Base-by-base conservation (phyloP, 2,329 filamentous ascomycete species). In the Eutypa lata region DNA sequence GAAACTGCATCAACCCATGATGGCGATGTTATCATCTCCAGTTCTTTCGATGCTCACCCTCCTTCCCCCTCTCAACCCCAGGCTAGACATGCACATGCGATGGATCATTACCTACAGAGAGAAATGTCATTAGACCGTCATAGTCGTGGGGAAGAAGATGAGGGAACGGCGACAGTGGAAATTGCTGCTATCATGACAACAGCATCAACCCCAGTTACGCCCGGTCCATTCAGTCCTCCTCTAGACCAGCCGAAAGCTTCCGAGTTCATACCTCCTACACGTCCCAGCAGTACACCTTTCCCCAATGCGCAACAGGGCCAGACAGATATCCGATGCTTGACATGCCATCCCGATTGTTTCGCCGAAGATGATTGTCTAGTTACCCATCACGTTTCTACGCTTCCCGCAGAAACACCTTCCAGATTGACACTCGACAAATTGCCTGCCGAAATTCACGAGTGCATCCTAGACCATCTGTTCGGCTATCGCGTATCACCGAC, bases 381-480 rank as follows among this genome's bases (percentile, higher is more conserved):
- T 21, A 53, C 61, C 33, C 62, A 60, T 33, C 60, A 66, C n/a
- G 53, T 67, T 44, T 53, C 52, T 42, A 57, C 62, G 14, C 52
- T 61, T 40, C 33, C 53, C 28, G 56, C 54, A 48, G 64, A 68
- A 42, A 62, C 68, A 42, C 61, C 50, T 18, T 61, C 65, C 6
- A 60, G 65, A 28, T 55, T 71, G n/a, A 73, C 75, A 49, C 69
- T 83, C 47, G 71, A 75, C 44, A 69, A 82, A 56, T 72, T 90
- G 1, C 87, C 88, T 1, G 77, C 81, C 51, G 87, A 90, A 66
- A 87, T 91, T 13, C 86, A 89, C 64, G 86, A 89, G 61, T 82
- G 81, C 51, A 86, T 90, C 50, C 73, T 90, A 14, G 87, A 90
- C 65, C 81, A 88, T 59, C 71, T 90, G 2, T 89, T 90, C 61